Evolutionary conservation across 1,139 yeast genomes (phyloP), one percentile per base, ranked within the genome.

Genomic region (Protomyces pachydermus): DNA sequence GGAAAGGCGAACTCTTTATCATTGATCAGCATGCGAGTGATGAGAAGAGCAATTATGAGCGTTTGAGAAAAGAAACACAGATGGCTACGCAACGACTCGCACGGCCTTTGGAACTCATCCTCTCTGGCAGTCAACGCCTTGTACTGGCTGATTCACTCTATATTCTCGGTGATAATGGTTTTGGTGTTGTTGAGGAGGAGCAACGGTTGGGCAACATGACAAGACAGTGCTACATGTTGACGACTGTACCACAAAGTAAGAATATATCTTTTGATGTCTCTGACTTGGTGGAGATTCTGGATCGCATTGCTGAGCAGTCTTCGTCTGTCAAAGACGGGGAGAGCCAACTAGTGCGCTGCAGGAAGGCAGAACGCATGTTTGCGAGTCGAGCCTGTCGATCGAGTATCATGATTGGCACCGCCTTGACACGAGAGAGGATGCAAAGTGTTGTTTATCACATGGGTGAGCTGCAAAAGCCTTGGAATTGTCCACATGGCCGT

Each of bases 11-110:
- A 72, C 73, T 93, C 52, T 91, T 93, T 71, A 91, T 93, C 54
- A 81, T 93, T 57, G 99, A 93, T 73, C 99, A 93, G 74, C 99
- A 93, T 76, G 98, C 98, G 0, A 88, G 96, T 68, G 98, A 93
- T 75, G 99, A 93, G 72, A 93, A 91, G 71, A 89, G 72, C 75
- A 93, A 93, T 74, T 93, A 89, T 77, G 98, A 95, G 73, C 79
- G 78, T 61, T 76, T 90, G 20, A 84, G 82, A 67, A 72, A 75
- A 34, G 80, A 79, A 10, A 84, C 88, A 0, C 75, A 76, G 0
- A 83, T 89, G 69, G 81, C 83, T 58, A 79, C 81, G 53, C 98
- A 93, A 74, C 84, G 84, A 1, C 77, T 93, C 60, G 88, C 93
- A 8, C 76, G 78, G 67, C 96, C 97, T 0, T 79, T 82, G 42